phyloP scores from a whole-genome alignment of 345 rosid genomes.

The Lepidium sativum region DNA sequence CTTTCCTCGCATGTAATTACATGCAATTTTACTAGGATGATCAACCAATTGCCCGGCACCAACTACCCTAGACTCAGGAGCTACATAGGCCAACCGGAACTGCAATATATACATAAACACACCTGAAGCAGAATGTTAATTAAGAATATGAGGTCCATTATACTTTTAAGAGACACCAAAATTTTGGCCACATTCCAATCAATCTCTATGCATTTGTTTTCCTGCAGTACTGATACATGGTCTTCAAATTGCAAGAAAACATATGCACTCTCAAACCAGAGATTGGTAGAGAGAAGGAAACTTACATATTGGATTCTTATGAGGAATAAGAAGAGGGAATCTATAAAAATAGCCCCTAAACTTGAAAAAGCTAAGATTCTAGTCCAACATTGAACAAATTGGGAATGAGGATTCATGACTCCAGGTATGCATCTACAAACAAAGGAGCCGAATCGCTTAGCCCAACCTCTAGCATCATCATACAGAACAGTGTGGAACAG shows the following conservation, averaged over 20 bases:
- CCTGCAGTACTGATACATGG: constrained; percentile 32
- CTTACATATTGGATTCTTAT: constrained; percentile 41
- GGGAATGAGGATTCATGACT: constrained; percentile 78
- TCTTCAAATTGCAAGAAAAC: background rate
- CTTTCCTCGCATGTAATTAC: constrained; percentile 46
- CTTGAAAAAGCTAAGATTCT: constrained; percentile 58
- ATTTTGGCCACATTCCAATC: constrained; percentile 32
- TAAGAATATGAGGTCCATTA: constrained; percentile 56
- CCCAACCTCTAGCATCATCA: constrained; percentile 84
- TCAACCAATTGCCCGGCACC: constrained; percentile 88
- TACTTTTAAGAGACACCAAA: constrained; percentile 40
- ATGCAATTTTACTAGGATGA: constrained; percentile 71
- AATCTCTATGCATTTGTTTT: constrained; percentile 42
- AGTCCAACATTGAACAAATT: constrained; percentile 59
- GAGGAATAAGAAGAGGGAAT: constrained; percentile 76
- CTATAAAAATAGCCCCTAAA: constrained; percentile 64
- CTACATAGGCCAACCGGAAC: constrained; percentile 81
- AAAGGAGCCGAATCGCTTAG: constrained; percentile 38
- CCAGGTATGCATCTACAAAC: constrained; percentile 34
- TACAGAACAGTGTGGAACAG: constrained; percentile 57
- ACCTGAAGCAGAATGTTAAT: constrained; percentile 86
- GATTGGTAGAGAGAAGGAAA: background rate
- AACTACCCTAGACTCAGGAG: constrained; percentile 70
- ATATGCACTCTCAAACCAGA: background rate
- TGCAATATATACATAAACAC: constrained; percentile 22